Conservation (phyloP, 2,329 filamentous ascomycete genomes). For the Stachybotrys elegans region DNA sequence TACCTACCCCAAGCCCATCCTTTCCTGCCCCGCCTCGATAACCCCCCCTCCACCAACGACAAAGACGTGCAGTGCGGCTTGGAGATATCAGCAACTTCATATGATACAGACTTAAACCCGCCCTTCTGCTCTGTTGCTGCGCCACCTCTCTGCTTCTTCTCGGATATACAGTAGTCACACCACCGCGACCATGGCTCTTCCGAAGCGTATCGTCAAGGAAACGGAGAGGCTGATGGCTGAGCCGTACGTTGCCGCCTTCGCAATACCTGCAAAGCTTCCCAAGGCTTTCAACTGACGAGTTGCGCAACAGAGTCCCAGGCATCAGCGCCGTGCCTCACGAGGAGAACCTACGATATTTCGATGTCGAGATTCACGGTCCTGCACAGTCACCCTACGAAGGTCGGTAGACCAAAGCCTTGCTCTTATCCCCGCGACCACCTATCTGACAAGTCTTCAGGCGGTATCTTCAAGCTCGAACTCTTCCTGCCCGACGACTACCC, state of each 20-base stretch:
- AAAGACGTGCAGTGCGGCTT: too few relatives aligned
- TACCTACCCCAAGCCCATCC: too few relatives aligned
- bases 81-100: too few relatives aligned
- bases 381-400: constrained; percentile 93
- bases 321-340: constrained; percentile 95
- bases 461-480: constrained; percentile 93
- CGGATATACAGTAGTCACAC: too few relatives aligned
- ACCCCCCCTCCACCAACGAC: too few relatives aligned
- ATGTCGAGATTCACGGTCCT: constrained; percentile 92
- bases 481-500: constrained; percentile 98
- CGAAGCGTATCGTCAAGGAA: constrained; percentile 98
- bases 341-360: constrained; percentile 96
- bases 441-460: constrained; percentile 38
- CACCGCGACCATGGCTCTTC: constrained; percentile 59
- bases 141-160: too few relatives aligned
- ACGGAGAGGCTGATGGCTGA: constrained; percentile 95
- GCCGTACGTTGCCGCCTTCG: constrained; percentile 58
- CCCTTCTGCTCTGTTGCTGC: too few relatives aligned
- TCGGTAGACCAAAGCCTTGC: constrained; percentile 33
- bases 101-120: too few relatives aligned
- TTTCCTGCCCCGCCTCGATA: too few relatives aligned
- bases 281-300: constrained; percentile 11
- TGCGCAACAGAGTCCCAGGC: constrained; percentile 69
- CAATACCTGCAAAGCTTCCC: constrained; percentile 8
- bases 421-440: neutral